These are phyloP conservation scores for sorghum (Sorghum bicolor) DNA, from an alignment of 176 grass and related monocot species.

Conservation along the genomic window DNA sequence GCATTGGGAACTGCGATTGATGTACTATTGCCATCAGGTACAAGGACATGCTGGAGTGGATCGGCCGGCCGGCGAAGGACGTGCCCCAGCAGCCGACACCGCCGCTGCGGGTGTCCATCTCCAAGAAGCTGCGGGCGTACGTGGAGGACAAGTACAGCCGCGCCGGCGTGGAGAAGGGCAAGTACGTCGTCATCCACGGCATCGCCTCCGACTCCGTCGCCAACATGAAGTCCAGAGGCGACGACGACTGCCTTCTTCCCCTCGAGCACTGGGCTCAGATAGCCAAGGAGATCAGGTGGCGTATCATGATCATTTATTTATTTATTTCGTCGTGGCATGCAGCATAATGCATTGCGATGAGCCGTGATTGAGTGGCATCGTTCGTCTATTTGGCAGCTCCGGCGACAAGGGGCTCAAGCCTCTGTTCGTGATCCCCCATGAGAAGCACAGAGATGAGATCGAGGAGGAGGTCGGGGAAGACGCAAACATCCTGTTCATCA, in stretches of 20 bases:
- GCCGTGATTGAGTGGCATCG: neutral
- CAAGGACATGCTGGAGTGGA: constrained; percentile 72
- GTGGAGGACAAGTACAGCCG: constrained; percentile 67
- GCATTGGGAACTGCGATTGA: too few relatives aligned
- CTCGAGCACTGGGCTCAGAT: constrained; percentile 73
- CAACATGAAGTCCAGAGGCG: constrained; percentile 76
- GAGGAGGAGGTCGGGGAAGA: constrained; percentile 62
- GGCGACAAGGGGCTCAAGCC: constrained; percentile 51
- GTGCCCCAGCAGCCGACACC: constrained; percentile 55
- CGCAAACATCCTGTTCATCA: constrained; percentile 65
- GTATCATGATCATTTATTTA: neutral
- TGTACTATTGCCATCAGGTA: constrained; percentile 51
- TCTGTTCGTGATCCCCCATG: constrained; percentile 91
- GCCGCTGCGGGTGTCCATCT: constrained; percentile 78
- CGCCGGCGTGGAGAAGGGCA: constrained; percentile 66
- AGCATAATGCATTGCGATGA: neutral
- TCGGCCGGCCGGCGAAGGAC: constrained; percentile 58
- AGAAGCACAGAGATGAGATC: constrained; percentile 85
- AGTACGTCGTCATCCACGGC: constrained; percentile 80
- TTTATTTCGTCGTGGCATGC: neutral
- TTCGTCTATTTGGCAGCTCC: constrained; percentile 25
- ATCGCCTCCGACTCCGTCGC: constrained; percentile 82
- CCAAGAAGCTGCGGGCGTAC: constrained; percentile 70
- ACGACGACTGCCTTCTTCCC: constrained; percentile 72
- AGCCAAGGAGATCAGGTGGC: constrained; percentile 61